Evolutionary conservation across 1,284 basidiomycete species (phyloP).

Genomic region (Rhodofomes roseus): DNA sequence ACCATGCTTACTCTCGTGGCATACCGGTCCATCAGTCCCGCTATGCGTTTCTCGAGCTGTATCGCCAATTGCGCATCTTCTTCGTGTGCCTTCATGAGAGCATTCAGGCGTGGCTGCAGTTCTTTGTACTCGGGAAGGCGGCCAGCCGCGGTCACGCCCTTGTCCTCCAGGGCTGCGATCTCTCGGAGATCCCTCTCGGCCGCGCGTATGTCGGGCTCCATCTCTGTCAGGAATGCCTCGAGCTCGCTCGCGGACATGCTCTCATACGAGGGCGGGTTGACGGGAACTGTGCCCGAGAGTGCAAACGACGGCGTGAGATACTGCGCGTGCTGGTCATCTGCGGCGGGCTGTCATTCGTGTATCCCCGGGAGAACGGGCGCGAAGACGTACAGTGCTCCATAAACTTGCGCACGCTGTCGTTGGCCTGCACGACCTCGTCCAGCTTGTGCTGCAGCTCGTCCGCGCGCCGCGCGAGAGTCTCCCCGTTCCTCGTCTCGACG

Average conservation of each 20-base stretch:
- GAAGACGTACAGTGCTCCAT: slow-evolving; percentile 60
- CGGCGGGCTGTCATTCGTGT: not conserved
- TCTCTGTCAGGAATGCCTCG: slow-evolving; percentile 66
- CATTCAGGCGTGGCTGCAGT: slow-evolving; percentile 56
- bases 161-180: slow-evolving; percentile 63
- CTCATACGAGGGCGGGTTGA: slow-evolving; percentile 52
- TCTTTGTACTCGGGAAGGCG: slow-evolving; percentile 67
- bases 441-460: slow-evolving; percentile 58
- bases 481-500: slow-evolving; percentile 39
- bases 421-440: slow-evolving; percentile 52
- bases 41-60: slow-evolving; percentile 61
- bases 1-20: slow-evolving; percentile 51
- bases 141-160: slow-evolving; percentile 67
- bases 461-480: slow-evolving; percentile 53
- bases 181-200: slow-evolving; percentile 78
- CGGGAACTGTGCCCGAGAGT: slow-evolving; percentile 50
- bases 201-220: slow-evolving; percentile 76
- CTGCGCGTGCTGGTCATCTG: slow-evolving; percentile 73
- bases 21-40: slow-evolving; percentile 59
- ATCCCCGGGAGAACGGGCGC: not conserved
- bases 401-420: slow-evolving; percentile 69
- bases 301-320: slow-evolving; percentile 71
- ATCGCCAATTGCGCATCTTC: slow-evolving; percentile 53
- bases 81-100: slow-evolving; percentile 52
- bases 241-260: slow-evolving; percentile 63